These are phyloP conservation scores for Talaromyces funiculosus DNA, from an alignment of 2,329 filamentous ascomycete genomes.

Conservation along the genomic window DNA sequence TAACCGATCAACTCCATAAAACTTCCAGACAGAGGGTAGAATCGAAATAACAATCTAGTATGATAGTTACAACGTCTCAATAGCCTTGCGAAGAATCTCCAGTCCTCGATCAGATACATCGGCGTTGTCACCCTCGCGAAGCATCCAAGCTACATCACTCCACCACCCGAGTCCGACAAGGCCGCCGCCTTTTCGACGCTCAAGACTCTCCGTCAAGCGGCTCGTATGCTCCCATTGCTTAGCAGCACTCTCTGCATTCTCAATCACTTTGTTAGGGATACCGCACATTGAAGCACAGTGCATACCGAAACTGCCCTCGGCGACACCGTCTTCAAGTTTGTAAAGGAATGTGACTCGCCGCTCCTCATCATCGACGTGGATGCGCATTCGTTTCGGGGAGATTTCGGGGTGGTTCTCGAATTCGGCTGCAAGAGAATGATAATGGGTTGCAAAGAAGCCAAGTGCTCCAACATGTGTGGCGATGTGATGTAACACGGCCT, in stretches of 20 bases:
- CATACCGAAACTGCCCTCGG: constrained; percentile 97
- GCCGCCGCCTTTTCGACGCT: constrained; percentile 69
- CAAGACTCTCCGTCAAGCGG: constrained; percentile 78
- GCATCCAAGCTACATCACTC: constrained; percentile 76
- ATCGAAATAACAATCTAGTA: not conserved
- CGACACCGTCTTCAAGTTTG: constrained; percentile 85
- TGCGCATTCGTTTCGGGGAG: constrained; percentile 80
- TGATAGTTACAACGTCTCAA: constrained; percentile 37
- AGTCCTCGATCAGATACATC: constrained; percentile 47
- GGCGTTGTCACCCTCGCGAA: constrained; percentile 47
- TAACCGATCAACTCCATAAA: not conserved
- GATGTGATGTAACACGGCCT: constrained; percentile 94
- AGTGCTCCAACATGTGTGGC: constrained; percentile 88
- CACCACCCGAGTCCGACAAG: constrained; percentile 80
- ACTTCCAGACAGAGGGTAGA: not conserved
- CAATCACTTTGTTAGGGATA: constrained; percentile 75
- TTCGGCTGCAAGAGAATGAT: constrained; percentile 87
- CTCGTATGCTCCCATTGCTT: constrained; percentile 94
- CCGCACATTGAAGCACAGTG: constrained; percentile 98
- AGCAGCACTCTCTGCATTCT: constrained; percentile 80
- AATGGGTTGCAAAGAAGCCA: constrained; percentile 97
- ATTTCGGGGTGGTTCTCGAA: constrained; percentile 89
- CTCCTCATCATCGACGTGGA: constrained; percentile 79
- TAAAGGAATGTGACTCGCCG: constrained; percentile 95
- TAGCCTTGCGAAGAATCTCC: constrained; percentile 53